Evolutionary conservation across 768 basidiomycete genomes (phyloP), one percentile per base, ranked within the genome.

Genomic region (Kwoniella newhampshirensis): DNA sequence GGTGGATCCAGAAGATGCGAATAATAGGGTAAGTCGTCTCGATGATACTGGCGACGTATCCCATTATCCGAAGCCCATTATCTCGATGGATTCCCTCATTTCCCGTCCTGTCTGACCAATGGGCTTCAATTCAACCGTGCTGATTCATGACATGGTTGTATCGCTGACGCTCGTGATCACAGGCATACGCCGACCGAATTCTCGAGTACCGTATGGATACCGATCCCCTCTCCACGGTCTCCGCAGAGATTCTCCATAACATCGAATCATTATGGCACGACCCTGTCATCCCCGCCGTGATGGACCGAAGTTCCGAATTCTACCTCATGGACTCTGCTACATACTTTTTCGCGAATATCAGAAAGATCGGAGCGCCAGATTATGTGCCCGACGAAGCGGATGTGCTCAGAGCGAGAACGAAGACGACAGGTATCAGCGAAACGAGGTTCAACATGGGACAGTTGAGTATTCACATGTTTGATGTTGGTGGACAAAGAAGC

Each of bases 281-380:
- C 63, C 78, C 79, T 4, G 78, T 80, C 64, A 79, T 81, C 51
- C 78, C 77, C 1, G 66, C 59, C 44, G 76, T 81, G 4, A 75
- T 81, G 57, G 78, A 80, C 54, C 72, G 79, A 13, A 66, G 66
- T 37, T 78, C 74, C 71, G 86, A 91, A 52, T 94, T 94, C 68
- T 93, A 94, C 71, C 80, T 96, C 13, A 94, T 93, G 90, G 93
- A 96, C 72, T 88, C 85, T n/a, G 93, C 93, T 0, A 81, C 81
- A 41, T 94, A 94, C 76, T 97, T 97, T 78, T 93, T 96, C 77
- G 80, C 81, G 11, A 84, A 91, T 51, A 86, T 91, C 9, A 77
- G 84, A n/a, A 84, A 91, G 42, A 92, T 97, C 73, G 89, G 88
- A 1, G 76, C 83, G 1, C 81, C 84, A 0, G 85, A 83, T n/a